These are phyloP conservation scores for Colletotrichum kahawae DNA, from an alignment of 2,329 filamentous ascomycete species.

Conservation along the genomic window DNA sequence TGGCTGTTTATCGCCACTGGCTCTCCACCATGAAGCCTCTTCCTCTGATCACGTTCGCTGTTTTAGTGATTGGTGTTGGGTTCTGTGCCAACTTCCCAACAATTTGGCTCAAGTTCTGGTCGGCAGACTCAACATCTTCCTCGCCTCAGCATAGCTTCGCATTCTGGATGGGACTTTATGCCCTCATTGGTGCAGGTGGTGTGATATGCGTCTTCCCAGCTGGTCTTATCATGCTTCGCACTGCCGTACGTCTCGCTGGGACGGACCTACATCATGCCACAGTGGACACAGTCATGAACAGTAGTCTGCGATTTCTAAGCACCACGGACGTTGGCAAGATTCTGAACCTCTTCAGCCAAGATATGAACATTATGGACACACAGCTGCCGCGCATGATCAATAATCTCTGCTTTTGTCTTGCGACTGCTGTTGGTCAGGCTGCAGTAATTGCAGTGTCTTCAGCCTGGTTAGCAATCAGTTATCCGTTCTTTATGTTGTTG, in stretches of 20 bases:
- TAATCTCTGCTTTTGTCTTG: slow-evolving; percentile 23
- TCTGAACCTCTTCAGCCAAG: slow-evolving; percentile 13
- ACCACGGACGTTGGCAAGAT: not conserved
- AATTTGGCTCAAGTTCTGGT: slow-evolving; percentile 49
- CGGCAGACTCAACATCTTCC: slow-evolving; percentile 29
- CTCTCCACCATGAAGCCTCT: not conserved
- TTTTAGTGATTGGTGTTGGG: slow-evolving; percentile 10
- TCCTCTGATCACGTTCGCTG: too few species aligned
- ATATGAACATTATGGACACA: slow-evolving; percentile 27
- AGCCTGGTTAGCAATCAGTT: slow-evolving; percentile 51
- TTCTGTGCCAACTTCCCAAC: slow-evolving; percentile 33
- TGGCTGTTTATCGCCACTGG: not conserved
- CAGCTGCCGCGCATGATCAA: slow-evolving; percentile 8
- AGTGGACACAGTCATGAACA: not conserved
- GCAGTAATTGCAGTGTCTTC: slow-evolving; percentile 47
- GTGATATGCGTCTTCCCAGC: not conserved
- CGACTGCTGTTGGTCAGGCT: slow-evolving; percentile 46
- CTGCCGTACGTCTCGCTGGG: not conserved
- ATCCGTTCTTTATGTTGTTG: slow-evolving; percentile 51
- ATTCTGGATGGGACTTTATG: slow-evolving; percentile 37
- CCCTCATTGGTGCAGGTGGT: slow-evolving; percentile 20
- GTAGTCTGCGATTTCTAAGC: not conserved
- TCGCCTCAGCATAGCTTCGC: slow-evolving; percentile 13
- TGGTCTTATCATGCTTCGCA: not conserved
- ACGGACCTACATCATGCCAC: slow-evolving; percentile 22